Conservation (phyloP, 208 protist species). For the Acanthamoeba rhysodes region DNA sequence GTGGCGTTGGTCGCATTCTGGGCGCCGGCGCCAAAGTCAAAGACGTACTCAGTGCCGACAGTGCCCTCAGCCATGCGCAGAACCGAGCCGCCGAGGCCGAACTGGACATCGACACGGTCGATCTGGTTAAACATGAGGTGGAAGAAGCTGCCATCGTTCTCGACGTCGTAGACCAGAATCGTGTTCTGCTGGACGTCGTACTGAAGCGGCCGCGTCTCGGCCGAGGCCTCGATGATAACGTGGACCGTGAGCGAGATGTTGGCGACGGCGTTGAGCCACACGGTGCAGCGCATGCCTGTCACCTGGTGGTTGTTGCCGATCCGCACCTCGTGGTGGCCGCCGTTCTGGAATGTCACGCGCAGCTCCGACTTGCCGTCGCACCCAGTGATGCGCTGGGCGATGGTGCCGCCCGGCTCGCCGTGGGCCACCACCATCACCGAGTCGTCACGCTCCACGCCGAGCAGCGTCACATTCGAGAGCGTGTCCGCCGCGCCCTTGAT, state of each 20-base stretch:
- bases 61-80: slow-evolving; percentile 50
- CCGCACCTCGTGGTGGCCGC: slow-evolving; percentile 25
- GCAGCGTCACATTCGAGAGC: background rate
- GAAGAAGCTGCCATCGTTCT: slow-evolving; percentile 34
- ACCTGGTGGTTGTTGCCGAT: slow-evolving; percentile 39
- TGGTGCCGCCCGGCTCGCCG: slow-evolving; percentile 51
- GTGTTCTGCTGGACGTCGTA: slow-evolving; percentile 70
- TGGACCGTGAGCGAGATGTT: background rate
- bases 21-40: slow-evolving; percentile 5
- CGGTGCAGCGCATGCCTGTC: slow-evolving; percentile 40
- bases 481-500: slow-evolving; percentile 47
- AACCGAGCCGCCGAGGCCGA: slow-evolving; percentile 21
- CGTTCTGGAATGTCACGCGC: background rate
- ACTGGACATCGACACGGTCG: slow-evolving; percentile 35
- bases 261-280: slow-evolving; percentile 59
- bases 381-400: slow-evolving; percentile 55
- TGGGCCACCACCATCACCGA: background rate
- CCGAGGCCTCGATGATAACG: slow-evolving; percentile 44
- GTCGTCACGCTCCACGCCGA: slow-evolving; percentile 20
- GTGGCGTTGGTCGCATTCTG: background rate
- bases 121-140: slow-evolving; percentile 68
- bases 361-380: slow-evolving; percentile 70
- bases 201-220: slow-evolving; percentile 45
- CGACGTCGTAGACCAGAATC: slow-evolving; percentile 31
- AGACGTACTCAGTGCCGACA: slow-evolving; percentile 36